phyloP scores from a whole-genome alignment of 495 filamentous ascomycete species.

The Sphaerosporella brunnea region DNA sequence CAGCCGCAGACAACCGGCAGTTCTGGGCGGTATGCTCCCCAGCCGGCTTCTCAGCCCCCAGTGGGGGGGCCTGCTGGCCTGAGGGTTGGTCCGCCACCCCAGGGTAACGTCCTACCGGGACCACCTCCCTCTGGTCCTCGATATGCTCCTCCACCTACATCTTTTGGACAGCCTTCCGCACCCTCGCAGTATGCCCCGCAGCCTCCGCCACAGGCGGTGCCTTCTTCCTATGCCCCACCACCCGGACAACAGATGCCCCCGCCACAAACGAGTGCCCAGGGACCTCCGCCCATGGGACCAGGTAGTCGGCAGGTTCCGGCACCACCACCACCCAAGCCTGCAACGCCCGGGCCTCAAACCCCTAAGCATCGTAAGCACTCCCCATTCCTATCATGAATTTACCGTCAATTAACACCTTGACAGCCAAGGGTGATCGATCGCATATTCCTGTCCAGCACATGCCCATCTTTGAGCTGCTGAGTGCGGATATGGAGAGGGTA shows the following conservation, averaged over 20 bases:
- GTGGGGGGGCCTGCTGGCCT: slow-evolving; percentile 46
- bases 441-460: slow-evolving; percentile 65
- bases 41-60: slow-evolving; percentile 26
- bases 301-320: slow-evolving; percentile 8
- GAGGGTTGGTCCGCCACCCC: slow-evolving; percentile 28
- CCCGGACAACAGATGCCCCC: slow-evolving; percentile 24
- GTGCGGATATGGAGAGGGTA: slow-evolving; percentile 69
- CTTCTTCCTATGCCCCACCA: slow-evolving; percentile 27
- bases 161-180: slow-evolving; percentile 26
- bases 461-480: slow-evolving; percentile 65
- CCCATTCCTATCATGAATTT: not conserved
- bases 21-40: slow-evolving; percentile 24
- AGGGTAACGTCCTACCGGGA: slow-evolving; percentile 13
- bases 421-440: slow-evolving; percentile 66
- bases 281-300: slow-evolving; percentile 19
- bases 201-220: slow-evolving; percentile 14
- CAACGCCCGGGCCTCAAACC: slow-evolving; percentile 31
- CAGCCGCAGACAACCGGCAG: slow-evolving; percentile 25
- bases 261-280: slow-evolving; percentile 13
- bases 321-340: slow-evolving; percentile 33
- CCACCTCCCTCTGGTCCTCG: slow-evolving; percentile 58
- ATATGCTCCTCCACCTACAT: slow-evolving; percentile 64
- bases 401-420: slow-evolving; percentile 11
- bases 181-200: slow-evolving; percentile 34
- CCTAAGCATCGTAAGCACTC: slow-evolving; percentile 49